Evolutionary conservation across 345 rosid genomes (phyloP).

Genomic region (Carallia brachiata): DNA sequence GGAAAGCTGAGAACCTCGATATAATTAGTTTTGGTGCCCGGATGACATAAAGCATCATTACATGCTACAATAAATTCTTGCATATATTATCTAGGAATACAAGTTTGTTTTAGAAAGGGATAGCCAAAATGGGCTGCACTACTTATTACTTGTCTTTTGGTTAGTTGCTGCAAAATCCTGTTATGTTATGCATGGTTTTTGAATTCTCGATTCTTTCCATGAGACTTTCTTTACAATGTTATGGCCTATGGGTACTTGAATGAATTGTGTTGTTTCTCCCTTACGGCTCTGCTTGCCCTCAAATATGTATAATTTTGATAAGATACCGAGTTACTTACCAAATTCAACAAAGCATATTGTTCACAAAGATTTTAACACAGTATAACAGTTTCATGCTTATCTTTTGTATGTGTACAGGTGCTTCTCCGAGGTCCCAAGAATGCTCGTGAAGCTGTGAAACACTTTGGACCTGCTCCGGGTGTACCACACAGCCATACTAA

Average conservation of each 20-base stretch:
- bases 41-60: no score
- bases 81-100: no score
- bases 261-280: background rate
- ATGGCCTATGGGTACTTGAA: background rate
- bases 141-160: no score
- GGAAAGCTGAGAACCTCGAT: no score
- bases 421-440: constrained; percentile 98
- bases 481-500: constrained; percentile 90
- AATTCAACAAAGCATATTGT: background rate
- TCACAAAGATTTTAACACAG: background rate
- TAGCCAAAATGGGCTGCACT: no score
- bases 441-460: constrained; percentile 91
- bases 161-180: no score
- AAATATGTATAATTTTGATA: background rate
- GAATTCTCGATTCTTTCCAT: background rate
- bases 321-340: background rate
- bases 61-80: no score
- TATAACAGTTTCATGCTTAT: background rate
- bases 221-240: background rate
- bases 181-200: background rate
- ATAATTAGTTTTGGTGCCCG: no score
- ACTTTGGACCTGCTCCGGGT: constrained; percentile 97
- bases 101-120: no score
- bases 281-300: background rate
- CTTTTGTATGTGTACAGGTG: constrained; percentile 34